Percentiles rank a stretch among this genome's conserved stretches.
Conservation (phyloP, 148 eudicot genomes). For the Drosera capensis region DNA sequence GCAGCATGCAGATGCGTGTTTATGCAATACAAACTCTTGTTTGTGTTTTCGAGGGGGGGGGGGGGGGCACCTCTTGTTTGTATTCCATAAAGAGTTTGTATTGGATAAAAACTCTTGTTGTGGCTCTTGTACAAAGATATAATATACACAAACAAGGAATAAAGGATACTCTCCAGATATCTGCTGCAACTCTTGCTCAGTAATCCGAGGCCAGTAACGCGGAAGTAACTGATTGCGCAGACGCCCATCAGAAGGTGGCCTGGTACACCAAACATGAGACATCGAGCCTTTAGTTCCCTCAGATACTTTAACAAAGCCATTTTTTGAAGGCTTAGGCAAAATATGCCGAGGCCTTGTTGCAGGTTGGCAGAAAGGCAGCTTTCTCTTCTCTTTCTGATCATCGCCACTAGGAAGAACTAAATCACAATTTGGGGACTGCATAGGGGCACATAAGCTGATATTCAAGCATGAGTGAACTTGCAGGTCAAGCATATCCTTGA, state of each 20-base stretch:
- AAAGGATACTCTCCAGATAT: constrained; percentile 94
- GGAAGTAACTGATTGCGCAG: constrained; percentile 78
- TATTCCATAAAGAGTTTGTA: too few relatives aligned
- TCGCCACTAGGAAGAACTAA: constrained; percentile 18
- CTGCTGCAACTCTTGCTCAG: constrained; percentile 87
- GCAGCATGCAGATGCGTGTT: background rate
- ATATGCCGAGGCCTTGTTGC: constrained; percentile 51
- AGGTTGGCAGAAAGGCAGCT: constrained; percentile 26
- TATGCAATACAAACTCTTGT: too few relatives aligned
- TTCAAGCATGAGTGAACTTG: constrained; percentile 26
- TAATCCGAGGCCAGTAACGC: constrained; percentile 93
- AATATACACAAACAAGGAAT: constrained; percentile 2
- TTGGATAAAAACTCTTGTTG: too few relatives aligned
- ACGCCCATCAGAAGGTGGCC: constrained; percentile 89
- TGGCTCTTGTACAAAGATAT: too few relatives aligned
- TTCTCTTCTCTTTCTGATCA: constrained; percentile 42
- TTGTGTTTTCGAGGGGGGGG: too few relatives aligned
- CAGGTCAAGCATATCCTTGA: constrained; percentile 33
- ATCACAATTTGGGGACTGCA: constrained; percentile 22
- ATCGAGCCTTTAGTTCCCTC: constrained; percentile 34
- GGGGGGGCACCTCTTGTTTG: too few relatives aligned
- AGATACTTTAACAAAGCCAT: constrained; percentile 15
- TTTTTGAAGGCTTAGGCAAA: constrained; percentile 54
- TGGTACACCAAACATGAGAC: constrained; percentile 49
- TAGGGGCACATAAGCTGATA: constrained; percentile 28